phyloP scores from a whole-genome alignment of 2,329 filamentous ascomycete species.

The Hymenoscyphus occultus region DNA sequence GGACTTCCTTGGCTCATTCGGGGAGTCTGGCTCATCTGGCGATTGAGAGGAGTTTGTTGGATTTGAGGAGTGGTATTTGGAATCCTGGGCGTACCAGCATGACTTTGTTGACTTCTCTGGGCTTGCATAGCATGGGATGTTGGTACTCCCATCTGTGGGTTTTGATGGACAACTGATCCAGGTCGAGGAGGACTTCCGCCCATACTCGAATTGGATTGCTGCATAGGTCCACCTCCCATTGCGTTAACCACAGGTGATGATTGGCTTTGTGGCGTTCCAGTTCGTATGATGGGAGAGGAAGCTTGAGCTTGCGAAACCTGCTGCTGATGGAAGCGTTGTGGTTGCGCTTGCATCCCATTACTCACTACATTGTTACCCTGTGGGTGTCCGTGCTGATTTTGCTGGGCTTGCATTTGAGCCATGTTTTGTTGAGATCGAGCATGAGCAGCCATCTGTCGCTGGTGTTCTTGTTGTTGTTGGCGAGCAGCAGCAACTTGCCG shows the following conservation, averaged over 20 bases:
- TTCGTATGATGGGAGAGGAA: slow-evolving; percentile 64
- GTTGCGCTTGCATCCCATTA: slow-evolving; percentile 38
- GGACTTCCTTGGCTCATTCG: slow-evolving; percentile 63
- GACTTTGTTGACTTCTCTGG: slow-evolving; percentile 64
- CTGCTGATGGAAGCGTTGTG: slow-evolving; percentile 42
- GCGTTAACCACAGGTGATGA: slow-evolving; percentile 62
- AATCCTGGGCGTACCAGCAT: slow-evolving; percentile 62
- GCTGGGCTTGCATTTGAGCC: slow-evolving; percentile 40
- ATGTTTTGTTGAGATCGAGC: slow-evolving; percentile 34
- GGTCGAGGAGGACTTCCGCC: slow-evolving; percentile 66
- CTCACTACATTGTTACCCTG: slow-evolving; percentile 42
- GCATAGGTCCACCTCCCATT: slow-evolving; percentile 52
- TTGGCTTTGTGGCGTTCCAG: slow-evolving; percentile 62
- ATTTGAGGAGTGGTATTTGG: slow-evolving; percentile 60
- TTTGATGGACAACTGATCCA: slow-evolving; percentile 60
- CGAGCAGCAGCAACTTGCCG: slow-evolving; percentile 39
- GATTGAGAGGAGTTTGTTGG: slow-evolving; percentile 57
- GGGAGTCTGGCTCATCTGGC: slow-evolving; percentile 55
- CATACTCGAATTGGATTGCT: slow-evolving; percentile 64
- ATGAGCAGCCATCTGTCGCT: slow-evolving; percentile 16
- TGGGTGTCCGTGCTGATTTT: slow-evolving; percentile 45
- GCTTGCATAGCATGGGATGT: slow-evolving; percentile 63
- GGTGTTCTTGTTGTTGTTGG: slow-evolving; percentile 35
- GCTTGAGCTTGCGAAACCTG: slow-evolving; percentile 58
- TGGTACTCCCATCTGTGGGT: slow-evolving; percentile 53